A percentile compares a stretch with the other conserved stretches of the same genome.
Evolutionary conservation across 208 protist species (phyloP).

Genomic region (Lotmaria passim): DNA sequence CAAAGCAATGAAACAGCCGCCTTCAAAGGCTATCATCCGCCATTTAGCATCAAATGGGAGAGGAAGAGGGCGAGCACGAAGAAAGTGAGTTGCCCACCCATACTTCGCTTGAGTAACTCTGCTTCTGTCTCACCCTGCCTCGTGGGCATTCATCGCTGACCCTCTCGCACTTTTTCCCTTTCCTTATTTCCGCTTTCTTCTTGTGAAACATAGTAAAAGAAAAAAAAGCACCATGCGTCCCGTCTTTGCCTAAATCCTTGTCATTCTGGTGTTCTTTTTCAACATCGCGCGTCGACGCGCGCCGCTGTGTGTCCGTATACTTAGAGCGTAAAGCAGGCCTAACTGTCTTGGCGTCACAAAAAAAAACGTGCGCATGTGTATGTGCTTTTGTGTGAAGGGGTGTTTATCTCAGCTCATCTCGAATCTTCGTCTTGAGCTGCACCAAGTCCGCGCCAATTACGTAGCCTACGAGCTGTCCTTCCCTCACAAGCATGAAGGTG

Average conservation of each 20-base stretch:
- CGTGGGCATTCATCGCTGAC: neutral
- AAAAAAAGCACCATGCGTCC: neutral
- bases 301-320: neutral
- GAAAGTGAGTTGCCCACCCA: no score
- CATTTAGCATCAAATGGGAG: no score
- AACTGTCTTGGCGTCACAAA: no score
- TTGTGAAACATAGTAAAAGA: constrained; percentile 13
- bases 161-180: neutral
- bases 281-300: neutral
- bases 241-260: neutral
- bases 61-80: no score
- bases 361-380: neutral
- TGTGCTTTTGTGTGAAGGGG: neutral
- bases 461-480: constrained; percentile 60
- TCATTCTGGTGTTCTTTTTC: no score
- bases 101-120: no score
- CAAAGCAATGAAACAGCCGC: no score
- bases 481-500: constrained; percentile 78
- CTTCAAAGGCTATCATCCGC: no score
- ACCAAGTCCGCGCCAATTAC: constrained; percentile 82
- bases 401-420: constrained; percentile 37
- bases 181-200: neutral
- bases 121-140: no score
- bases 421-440: constrained; percentile 67
- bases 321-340: no score